These are phyloP conservation scores for Breynia disticha DNA, from an alignment of 441 rosid species.

Conservation along the genomic window DNA sequence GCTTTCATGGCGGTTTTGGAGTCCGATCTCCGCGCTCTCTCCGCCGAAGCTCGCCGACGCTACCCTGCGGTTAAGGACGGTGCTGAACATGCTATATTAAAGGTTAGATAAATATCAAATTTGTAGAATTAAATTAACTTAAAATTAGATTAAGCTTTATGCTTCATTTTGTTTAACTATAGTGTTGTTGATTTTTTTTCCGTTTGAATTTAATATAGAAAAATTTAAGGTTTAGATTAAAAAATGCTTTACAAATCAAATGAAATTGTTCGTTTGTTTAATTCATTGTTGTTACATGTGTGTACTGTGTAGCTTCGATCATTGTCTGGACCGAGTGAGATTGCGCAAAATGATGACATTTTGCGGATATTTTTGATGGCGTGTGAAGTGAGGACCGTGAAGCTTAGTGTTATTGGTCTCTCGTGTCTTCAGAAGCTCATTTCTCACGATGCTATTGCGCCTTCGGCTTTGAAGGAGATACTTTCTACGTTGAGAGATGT, in stretches of 20 bases:
- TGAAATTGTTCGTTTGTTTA: too few relatives aligned
- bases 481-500: constrained; percentile 78
- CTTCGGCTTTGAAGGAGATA: constrained; percentile 69
- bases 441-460: constrained; percentile 88
- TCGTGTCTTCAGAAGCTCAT: constrained; percentile 93
- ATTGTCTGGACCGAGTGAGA: constrained; percentile 76
- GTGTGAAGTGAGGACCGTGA: constrained; percentile 74
- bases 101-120: constrained; percentile 31
- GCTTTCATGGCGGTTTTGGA: constrained; percentile 92
- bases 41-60: constrained; percentile 91
- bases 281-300: background rate
- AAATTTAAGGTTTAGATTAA: too few relatives aligned
- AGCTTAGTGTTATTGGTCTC: constrained; percentile 89
- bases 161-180: too few relatives aligned
- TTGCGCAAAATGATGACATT: constrained; percentile 76
- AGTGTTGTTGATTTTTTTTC: too few relatives aligned
- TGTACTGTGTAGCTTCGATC: constrained; percentile 62
- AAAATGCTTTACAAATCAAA: too few relatives aligned
- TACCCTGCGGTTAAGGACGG: constrained; percentile 87
- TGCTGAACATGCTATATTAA: constrained; percentile 88
- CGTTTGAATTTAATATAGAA: too few relatives aligned
- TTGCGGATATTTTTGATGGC: constrained; percentile 87
- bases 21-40: constrained; percentile 96
- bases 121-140: too few relatives aligned
- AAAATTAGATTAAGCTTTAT: too few relatives aligned